Percentiles rank a stretch among this genome's conserved stretches.
Evolutionary conservation across 2,329 filamentous ascomycete species (phyloP).

Genomic region (Verticillium tricorpus): DNA sequence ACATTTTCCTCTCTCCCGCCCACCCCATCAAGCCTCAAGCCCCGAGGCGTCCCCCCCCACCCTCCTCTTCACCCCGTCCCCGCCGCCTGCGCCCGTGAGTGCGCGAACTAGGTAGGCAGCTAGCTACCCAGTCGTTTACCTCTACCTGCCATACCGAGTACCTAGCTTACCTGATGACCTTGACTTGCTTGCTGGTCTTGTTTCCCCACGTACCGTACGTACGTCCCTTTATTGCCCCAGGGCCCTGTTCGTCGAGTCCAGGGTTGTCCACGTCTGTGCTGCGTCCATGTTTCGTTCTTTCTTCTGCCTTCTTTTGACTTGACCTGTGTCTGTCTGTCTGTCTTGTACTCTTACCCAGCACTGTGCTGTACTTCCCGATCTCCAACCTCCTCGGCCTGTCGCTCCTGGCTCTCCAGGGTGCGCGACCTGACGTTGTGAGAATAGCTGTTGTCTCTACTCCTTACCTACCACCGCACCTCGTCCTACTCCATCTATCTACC

Average conservation of each 20-base stretch:
- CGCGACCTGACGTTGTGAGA: conserved; percentile 29
- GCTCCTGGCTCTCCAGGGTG: conserved; percentile 43
- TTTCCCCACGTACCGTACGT: conserved; percentile 7
- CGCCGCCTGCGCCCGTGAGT: not conserved
- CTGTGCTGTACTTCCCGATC: conserved; percentile 15
- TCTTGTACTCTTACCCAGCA: not conserved
- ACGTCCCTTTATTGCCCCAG: not conserved
- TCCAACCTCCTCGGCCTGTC: conserved; percentile 27
- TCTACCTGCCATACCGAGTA: not conserved
- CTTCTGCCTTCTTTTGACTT: not conserved
- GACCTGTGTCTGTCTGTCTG: not conserved
- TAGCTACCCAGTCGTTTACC: not conserved
- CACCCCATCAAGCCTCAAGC: conserved; percentile 4
- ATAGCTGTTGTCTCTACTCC: not conserved
- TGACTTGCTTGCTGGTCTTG: not conserved
- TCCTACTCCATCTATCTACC: not conserved
- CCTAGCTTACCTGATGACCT: not conserved
- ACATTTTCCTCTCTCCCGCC: conserved; percentile 8
- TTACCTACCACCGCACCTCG: not conserved
- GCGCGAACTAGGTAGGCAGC: not conserved
- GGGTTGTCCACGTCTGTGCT: conserved; percentile 1
- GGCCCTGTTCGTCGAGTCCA: not conserved
- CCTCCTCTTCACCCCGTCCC: not conserved
- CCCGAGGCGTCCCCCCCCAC: conserved; percentile 5
- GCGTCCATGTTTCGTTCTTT: conserved; percentile 25